Evolutionary conservation across 192 early-diverging fungal genomes (phyloP), one percentile per base, ranked within the genome.

Genomic region (Allomyces macrogynus): DNA sequence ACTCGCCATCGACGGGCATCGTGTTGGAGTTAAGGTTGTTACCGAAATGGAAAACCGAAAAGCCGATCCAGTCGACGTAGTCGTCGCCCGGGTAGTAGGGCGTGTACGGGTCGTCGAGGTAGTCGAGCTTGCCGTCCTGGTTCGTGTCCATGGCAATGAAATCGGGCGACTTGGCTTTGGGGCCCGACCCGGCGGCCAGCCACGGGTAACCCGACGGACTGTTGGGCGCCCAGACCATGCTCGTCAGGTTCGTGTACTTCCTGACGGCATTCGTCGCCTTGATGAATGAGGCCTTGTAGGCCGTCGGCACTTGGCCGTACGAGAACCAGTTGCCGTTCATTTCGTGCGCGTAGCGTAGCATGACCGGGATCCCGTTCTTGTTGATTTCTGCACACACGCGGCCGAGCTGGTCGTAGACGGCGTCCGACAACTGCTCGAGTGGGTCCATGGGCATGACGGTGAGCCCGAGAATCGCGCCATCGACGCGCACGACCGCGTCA

Each of bases 71-170:
- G 70, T 71, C 70, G 16, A 71, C 57, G 61, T 49, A 64, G 16
- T 76, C 69, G 67, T 71, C 68, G 32, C 78, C 79, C 25, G 79
- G 79, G 67, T 74, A 80, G 71, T 72, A 80, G 5, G 78, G 78
- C 10, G 68, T 32, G 69, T 74, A 79, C 1, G 72, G 72, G 63
- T 79, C 78, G 61, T 79, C 78, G 14, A 24, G n/a, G 5, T 8
- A 24, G 63, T 67, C 62, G 22, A 79, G 11, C n/a, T 10, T n/a
- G 0, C 74, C 73, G 65, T 80, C 69, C 22, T 70, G 65, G 69
- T 80, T 78, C n/a, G 78, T 80, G 62, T 79, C 75, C 44, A 76
- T 43, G 18, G 71, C 67, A 9, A 67, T 27, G 54, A 71, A 66
- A 43, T 66, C 65, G 49, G 61, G 54, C 10, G 49, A 57, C 7